Evolutionary conservation across 441 rosid species (phyloP).

Genomic region (Aquilaria agallochum): DNA sequence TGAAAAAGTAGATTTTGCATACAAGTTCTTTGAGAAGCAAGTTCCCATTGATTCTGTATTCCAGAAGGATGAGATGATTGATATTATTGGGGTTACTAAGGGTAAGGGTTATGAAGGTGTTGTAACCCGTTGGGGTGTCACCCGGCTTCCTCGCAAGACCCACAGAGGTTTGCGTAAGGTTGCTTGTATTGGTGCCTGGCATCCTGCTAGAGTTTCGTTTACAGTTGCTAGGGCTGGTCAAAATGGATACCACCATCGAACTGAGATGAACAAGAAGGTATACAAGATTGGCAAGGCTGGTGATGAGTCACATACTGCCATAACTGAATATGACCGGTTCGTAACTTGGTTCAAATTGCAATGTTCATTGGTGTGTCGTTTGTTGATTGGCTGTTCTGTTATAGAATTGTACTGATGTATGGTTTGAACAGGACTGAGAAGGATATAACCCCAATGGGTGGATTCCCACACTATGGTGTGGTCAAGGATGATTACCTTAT

Average conservation of each 20-base stretch:
- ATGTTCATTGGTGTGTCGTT: no score
- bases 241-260: conserved; percentile 94
- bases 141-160: conserved; percentile 95
- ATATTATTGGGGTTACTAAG: conserved; percentile 83
- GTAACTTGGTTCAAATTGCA: neutral
- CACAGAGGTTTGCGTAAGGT: conserved; percentile 96
- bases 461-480: conserved; percentile 86
- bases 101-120: conserved; percentile 97
- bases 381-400: no score
- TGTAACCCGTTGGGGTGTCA: conserved; percentile 95
- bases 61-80: conserved; percentile 95
- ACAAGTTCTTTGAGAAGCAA: conserved; percentile 85
- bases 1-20: conserved; percentile 80
- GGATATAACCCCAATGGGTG: conserved; percentile 86
- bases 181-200: conserved; percentile 98
- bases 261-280: conserved; percentile 89
- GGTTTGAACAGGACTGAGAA: conserved; percentile 72
- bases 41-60: conserved; percentile 74
- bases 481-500: conserved; percentile 81
- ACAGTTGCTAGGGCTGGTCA: conserved; percentile 97
- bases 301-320: conserved; percentile 60
- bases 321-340: conserved; percentile 85
- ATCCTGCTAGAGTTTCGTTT: conserved; percentile 92
- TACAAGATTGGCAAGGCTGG: conserved; percentile 79
- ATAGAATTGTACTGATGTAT: neutral